Evolutionary conservation across 202 grass and related monocot genomes (phyloP).

Genomic region (Miscanthus sacchariflorus): DNA sequence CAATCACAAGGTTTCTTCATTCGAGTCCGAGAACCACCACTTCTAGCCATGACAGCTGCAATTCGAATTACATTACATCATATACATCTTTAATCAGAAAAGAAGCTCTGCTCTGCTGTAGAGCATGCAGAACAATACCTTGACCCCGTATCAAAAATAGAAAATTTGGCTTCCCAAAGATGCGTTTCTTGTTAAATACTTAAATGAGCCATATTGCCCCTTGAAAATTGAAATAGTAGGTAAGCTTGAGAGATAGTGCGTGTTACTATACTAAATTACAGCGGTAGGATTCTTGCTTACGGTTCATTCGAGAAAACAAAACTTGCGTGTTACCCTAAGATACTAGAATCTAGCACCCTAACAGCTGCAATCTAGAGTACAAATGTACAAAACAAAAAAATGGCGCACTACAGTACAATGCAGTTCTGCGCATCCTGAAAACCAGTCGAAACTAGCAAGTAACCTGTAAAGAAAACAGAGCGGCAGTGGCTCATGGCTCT

Average conservation of each 20-base stretch:
- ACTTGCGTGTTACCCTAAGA: background rate
- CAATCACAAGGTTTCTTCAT: conserved; percentile 40
- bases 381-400: background rate
- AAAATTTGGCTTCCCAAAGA: background rate
- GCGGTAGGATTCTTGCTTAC: background rate
- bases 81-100: background rate
- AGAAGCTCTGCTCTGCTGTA: background rate
- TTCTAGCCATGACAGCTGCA: conserved; percentile 26
- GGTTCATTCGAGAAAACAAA: background rate
- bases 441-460: background rate
- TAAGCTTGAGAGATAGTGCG: too few relatives aligned
- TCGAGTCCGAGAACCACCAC: conserved; percentile 5
- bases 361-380: background rate
- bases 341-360: background rate
- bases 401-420: background rate
- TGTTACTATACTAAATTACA: background rate
- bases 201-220: background rate
- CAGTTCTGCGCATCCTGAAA: background rate
- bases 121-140: background rate
- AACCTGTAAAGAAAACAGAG: background rate
- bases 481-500: background rate
- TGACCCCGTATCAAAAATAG: background rate
- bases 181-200: background rate
- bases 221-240: too few relatives aligned
- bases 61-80: background rate